phyloP scores from a whole-genome alignment of 257 asterid genomes.

The Solanum microdontum region DNA sequence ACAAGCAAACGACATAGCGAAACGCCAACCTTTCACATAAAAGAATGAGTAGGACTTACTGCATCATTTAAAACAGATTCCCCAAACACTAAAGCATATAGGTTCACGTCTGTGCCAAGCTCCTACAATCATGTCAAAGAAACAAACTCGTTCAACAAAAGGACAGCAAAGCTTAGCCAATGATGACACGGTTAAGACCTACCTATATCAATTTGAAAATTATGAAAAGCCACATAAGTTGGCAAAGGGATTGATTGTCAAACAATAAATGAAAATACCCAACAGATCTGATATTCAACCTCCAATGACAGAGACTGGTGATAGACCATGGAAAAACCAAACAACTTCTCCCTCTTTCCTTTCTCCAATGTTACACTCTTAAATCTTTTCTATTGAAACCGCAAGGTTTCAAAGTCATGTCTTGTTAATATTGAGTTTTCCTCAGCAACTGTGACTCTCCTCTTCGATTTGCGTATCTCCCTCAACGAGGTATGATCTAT shows the following conservation, averaged over 20 bases:
- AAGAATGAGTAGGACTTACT: constrained; percentile 37
- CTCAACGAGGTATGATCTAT: background rate
- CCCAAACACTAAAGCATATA: constrained; percentile 94
- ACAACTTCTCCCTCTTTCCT: background rate
- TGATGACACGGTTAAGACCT: background rate
- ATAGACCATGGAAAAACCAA: background rate
- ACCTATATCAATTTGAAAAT: background rate
- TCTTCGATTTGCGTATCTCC: background rate
- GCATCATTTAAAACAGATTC: constrained; percentile 99
- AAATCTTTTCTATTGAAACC: background rate
- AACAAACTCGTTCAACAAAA: background rate
- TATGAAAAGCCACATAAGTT: background rate
- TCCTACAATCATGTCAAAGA: constrained; percentile 34
- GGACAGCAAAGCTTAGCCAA: background rate
- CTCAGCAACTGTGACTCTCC: background rate
- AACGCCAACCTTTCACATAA: background rate
- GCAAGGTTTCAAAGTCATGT: background rate
- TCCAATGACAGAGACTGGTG: background rate
- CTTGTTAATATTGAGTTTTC: background rate
- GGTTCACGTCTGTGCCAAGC: constrained; percentile 92
- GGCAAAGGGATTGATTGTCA: background rate
- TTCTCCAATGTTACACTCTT: background rate
- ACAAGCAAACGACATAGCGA: constrained; percentile 1
- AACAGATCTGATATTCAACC: background rate
- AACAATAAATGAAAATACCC: background rate